Evolutionary conservation across 352 stramenopile genomes (phyloP), one percentile per base, ranked within the genome.

Genomic region (Albugo laibachii): DNA sequence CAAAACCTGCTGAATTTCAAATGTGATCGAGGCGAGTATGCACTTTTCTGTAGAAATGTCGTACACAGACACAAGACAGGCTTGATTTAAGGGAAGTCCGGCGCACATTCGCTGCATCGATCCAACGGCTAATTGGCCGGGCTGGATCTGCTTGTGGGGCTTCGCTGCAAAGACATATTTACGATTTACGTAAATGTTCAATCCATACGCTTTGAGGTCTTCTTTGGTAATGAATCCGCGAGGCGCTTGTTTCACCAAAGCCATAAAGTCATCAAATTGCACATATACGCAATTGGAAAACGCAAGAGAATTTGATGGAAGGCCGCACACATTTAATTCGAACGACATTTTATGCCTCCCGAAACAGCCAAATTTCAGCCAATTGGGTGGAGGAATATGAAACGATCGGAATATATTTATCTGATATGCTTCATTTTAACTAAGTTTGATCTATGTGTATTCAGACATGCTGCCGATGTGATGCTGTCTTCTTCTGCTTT

Each of bases 281-380:
- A 86, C 59, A 47, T 88, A 91, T 13, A 91, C 57, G 56, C 71
- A 69, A 64, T 91, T 91, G 47, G 72, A 85, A 59, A 82, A 85
- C 47, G 72, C 77, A 13, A 83, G 63, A 35, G 74, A 80, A 53
- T 91, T 86, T 59, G 57, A 66, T 20, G 77, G 72, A 13, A 91
- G 63, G 0, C 63, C 63, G 35, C 45, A 45, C 21, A 58, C 53
- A 36, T 53, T 52, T 18, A 20, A 37, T 27, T 52, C 47, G 18
- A 52, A 45, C 43, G 43, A 19, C 43, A 48, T 43, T 24, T 43
- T 43, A 24, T 24, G 16, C 38, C 20, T 43, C 38, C 38, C 24
- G 3, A 31, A 31, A n/a, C 3, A 31, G 24, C 24, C 24, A 8
- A 31, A 31, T 31, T 31, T 31, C 24, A 8, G 24, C 24, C 24